These are phyloP conservation scores for Termitomyces sp. DNA, from an alignment of 768 basidiomycete species.

Conservation along the genomic window DNA sequence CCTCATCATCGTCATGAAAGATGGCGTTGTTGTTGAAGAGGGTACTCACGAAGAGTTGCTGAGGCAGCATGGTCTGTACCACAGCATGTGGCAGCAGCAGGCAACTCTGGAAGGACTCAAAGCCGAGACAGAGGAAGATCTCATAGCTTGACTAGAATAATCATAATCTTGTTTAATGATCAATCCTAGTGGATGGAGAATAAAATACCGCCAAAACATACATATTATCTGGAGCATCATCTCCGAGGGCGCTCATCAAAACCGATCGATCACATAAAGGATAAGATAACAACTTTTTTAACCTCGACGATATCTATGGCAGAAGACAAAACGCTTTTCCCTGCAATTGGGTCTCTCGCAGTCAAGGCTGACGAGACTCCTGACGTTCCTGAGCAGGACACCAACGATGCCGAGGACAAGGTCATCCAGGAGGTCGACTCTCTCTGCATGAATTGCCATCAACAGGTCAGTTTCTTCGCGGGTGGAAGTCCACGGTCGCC, in stretches of 20 bases:
- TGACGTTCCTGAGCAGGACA: not conserved
- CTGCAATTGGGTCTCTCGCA: conserved; percentile 13
- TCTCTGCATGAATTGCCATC: conserved; percentile 88
- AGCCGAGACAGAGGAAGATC: conserved; percentile 9
- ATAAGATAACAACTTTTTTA: conserved; percentile 8
- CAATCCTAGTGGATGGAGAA: not conserved
- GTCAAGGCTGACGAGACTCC: conserved; percentile 7
- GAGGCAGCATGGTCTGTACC: conserved; percentile 62
- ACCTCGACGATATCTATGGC: conserved; percentile 4
- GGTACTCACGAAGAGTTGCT: conserved; percentile 90
- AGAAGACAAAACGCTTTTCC: conserved; percentile 6
- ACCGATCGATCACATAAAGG: not conserved
- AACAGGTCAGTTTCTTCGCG: conserved; percentile 59
- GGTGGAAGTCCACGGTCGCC: not conserved
- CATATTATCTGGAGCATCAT: too few species aligned
- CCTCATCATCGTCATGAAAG: conserved; percentile 87
- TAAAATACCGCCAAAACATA: too few species aligned
- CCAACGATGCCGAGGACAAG: conserved; percentile 46
- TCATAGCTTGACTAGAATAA: not conserved
- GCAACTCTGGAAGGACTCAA: conserved; percentile 36
- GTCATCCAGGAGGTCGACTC: conserved; percentile 84
- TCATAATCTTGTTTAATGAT: not conserved
- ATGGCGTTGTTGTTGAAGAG: conserved; percentile 88
- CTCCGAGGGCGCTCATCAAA: not conserved
- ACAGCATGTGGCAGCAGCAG: conserved; percentile 81